These are phyloP conservation scores for Leishmania braziliensis DNA, from an alignment of 208 protist genomes.

Conservation along the genomic window DNA sequence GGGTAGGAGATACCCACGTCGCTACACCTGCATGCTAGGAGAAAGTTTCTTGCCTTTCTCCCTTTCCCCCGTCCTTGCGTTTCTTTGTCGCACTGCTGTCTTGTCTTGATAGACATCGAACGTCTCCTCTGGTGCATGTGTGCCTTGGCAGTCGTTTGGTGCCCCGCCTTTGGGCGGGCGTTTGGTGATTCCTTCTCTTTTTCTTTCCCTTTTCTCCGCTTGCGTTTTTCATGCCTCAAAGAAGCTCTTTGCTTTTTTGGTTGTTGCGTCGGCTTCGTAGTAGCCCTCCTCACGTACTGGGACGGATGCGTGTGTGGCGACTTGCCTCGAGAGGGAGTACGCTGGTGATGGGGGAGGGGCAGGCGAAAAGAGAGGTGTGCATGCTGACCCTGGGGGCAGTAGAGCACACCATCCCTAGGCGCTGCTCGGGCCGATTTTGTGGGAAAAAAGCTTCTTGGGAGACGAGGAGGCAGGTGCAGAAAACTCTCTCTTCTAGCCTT, in stretches of 20 bases:
- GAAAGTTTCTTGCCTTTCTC: not conserved
- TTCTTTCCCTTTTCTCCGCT: not conserved
- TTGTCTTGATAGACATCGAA: not conserved
- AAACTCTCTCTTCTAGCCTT: not conserved
- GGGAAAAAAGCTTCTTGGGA: not conserved
- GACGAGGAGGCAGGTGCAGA: not conserved
- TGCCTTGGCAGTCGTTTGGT: not conserved
- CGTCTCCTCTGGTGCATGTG: not conserved
- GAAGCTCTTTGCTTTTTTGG: constrained; percentile 8
- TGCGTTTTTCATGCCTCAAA: not conserved
- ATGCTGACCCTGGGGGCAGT: not conserved
- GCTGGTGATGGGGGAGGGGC: not conserved
- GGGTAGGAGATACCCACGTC: not conserved
- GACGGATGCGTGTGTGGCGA: not conserved
- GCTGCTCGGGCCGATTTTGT: not conserved
- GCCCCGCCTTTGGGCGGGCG: not conserved
- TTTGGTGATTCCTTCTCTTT: not conserved
- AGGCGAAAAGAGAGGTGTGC: too few relatives aligned
- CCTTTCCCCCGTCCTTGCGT: not conserved
- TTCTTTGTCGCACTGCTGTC: not conserved
- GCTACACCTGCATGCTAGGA: not conserved
- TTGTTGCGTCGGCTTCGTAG: constrained; percentile 4
- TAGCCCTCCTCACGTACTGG: not conserved
- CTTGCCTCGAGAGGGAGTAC: not conserved
- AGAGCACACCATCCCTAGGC: not conserved